phyloP scores from a whole-genome alignment of 2,329 filamentous ascomycete species.

The Beauveria scarabaeidicola region DNA sequence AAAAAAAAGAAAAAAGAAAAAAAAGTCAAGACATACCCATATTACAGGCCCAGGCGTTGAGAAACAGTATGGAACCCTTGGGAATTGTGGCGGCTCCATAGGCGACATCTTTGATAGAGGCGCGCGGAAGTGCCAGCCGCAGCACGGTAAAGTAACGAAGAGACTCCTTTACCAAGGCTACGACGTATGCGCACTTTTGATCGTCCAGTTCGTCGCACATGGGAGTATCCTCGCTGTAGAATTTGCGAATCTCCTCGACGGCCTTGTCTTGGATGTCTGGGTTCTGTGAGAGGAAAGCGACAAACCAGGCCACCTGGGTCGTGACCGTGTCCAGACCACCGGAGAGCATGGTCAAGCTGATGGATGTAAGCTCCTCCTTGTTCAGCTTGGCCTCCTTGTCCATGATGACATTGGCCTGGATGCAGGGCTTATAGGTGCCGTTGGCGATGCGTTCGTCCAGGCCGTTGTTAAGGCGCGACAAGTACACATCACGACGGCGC shows the following conservation, averaged over 20 bases:
- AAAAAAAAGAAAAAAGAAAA: not conserved
- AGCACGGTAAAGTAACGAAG: constrained; percentile 56
- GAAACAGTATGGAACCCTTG: constrained; percentile 53
- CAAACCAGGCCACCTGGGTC: constrained; percentile 56
- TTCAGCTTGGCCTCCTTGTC: constrained; percentile 56
- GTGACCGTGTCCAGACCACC: constrained; percentile 60
- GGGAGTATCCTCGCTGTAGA: constrained; percentile 42
- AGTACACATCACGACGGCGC: constrained; percentile 50
- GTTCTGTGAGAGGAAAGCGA: constrained; percentile 49
- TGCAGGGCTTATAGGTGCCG: constrained; percentile 54
- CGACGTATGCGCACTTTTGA: constrained; percentile 54
- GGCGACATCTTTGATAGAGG: constrained; percentile 49
- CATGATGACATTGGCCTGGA: constrained; percentile 57
- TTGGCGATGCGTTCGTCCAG: constrained; percentile 53
- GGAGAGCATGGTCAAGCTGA: constrained; percentile 60
- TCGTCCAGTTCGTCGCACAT: constrained; percentile 54
- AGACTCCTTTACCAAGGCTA: constrained; percentile 54
- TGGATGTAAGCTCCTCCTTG: constrained; percentile 54
- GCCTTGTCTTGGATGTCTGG: constrained; percentile 56
- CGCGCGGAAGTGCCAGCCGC: constrained; percentile 52
- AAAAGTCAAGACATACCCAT: constrained; percentile 40
- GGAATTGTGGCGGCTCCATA: constrained; percentile 52
- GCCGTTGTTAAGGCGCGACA: constrained; percentile 47
- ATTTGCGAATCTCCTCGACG: constrained; percentile 44
- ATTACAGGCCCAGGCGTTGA: constrained; percentile 62